phyloP scores from a whole-genome alignment of 2,329 filamentous ascomycete species.

The Davidsoniella eucalypti region DNA sequence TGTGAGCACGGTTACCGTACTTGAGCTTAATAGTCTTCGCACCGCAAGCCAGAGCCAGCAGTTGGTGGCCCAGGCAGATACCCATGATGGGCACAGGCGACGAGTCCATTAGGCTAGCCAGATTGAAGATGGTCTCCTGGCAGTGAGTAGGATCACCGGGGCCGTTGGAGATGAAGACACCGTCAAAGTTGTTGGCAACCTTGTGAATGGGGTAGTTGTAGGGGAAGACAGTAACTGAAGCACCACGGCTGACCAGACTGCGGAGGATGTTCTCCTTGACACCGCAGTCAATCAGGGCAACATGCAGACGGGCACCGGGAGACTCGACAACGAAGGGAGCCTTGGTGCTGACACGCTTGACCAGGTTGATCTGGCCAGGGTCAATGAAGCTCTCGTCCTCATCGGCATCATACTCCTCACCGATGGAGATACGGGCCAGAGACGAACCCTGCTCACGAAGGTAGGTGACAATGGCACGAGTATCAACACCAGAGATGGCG shows the following conservation, averaged over 20 bases:
- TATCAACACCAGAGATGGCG: slow-evolving; percentile 92
- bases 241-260: slow-evolving; percentile 78
- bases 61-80: slow-evolving; percentile 94
- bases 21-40: slow-evolving; percentile 93
- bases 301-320: slow-evolving; percentile 66
- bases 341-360: slow-evolving; percentile 94
- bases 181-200: slow-evolving; percentile 92
- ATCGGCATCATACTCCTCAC: slow-evolving; percentile 95
- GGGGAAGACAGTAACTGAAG: slow-evolving; percentile 85
- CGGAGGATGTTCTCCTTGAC: slow-evolving; percentile 99
- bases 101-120: slow-evolving; percentile 76
- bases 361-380: slow-evolving; percentile 90
- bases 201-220: slow-evolving; percentile 98
- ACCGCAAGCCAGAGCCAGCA: slow-evolving; percentile 76
- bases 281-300: slow-evolving; percentile 92
- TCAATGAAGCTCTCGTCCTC: slow-evolving; percentile 94
- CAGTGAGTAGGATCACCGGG: slow-evolving; percentile 97
- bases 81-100: slow-evolving; percentile 91
- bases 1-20: slow-evolving; percentile 97
- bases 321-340: slow-evolving; percentile 91
- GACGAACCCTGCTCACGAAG: slow-evolving; percentile 95
- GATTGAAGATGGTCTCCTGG: slow-evolving; percentile 83
- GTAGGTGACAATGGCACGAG: slow-evolving; percentile 87
- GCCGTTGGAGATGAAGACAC: slow-evolving; percentile 97
- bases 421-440: slow-evolving; percentile 81